phyloP scores from a whole-genome alignment of 768 basidiomycete species.

The Mrakia gelida region DNA sequence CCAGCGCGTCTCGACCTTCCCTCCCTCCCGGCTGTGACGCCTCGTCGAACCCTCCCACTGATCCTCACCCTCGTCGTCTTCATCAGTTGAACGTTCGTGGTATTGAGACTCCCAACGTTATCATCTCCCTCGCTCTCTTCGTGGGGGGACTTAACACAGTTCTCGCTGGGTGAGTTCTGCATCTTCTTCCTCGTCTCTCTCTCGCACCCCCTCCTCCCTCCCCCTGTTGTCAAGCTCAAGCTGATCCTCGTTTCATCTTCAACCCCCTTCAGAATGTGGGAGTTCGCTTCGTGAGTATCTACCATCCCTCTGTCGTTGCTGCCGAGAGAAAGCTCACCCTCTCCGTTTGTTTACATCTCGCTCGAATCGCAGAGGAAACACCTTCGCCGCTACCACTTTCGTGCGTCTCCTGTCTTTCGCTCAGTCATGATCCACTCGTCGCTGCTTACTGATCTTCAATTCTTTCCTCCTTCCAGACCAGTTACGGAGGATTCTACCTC shows the following conservation, averaged over 20 bases:
- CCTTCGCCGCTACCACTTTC: neutral
- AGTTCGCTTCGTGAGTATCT: neutral
- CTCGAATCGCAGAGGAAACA: neutral
- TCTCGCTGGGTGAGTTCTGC: neutral
- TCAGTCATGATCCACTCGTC: neutral
- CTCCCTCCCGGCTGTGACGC: no score
- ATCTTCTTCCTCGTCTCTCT: no score
- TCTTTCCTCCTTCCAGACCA: neutral
- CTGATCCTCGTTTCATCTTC: neutral
- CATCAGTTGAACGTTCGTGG: neutral
- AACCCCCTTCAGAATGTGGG: neutral
- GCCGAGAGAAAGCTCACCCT: neutral
- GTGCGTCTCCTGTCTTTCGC: neutral
- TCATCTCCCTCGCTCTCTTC: neutral
- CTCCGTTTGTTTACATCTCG: neutral
- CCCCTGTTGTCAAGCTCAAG: neutral
- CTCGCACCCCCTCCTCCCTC: no score
- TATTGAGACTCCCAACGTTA: neutral
- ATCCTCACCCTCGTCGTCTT: no score
- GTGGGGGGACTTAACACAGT: neutral
- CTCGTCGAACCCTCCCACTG: no score
- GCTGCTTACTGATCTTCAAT: neutral
- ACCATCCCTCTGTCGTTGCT: neutral
- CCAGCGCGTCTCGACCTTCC: no score
- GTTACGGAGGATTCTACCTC: neutral